Conservation (phyloP, 2,329 filamentous ascomycete genomes). For the Scleromitrula shiraiana region DNA sequence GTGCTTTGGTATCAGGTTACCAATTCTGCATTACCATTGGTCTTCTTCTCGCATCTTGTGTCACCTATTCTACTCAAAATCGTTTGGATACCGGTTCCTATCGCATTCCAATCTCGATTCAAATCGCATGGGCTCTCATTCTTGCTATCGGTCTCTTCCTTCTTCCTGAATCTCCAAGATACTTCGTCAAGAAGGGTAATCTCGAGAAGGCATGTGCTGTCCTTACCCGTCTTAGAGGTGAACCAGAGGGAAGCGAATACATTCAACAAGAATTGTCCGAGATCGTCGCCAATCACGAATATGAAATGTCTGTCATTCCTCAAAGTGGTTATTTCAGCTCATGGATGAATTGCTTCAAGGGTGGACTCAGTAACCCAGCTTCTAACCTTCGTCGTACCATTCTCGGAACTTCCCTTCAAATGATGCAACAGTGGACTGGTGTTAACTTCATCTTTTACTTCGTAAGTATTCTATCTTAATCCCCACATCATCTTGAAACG, state of each 20-base stretch:
- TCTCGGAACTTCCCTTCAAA: slow-evolving; percentile 65
- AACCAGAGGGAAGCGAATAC: slow-evolving; percentile 63
- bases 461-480: too few relatives aligned
- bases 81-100: slow-evolving; percentile 58
- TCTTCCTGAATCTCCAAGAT: slow-evolving; percentile 80
- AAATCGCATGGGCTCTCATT: slow-evolving; percentile 74
- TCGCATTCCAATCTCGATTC: slow-evolving; percentile 72
- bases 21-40: slow-evolving; percentile 80
- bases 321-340: slow-evolving; percentile 54
- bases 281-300: slow-evolving; percentile 83
- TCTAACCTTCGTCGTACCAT: slow-evolving; percentile 65
- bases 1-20: slow-evolving; percentile 73
- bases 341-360: slow-evolving; percentile 63
- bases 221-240: slow-evolving; percentile 64
- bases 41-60: slow-evolving; percentile 64
- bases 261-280: slow-evolving; percentile 74
- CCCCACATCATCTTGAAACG: too few relatives aligned
- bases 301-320: slow-evolving; percentile 65
- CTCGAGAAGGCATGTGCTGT: slow-evolving; percentile 55
- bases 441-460: slow-evolving; percentile 93
- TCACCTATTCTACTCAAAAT: slow-evolving; percentile 64
- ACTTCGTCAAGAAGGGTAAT: slow-evolving; percentile 71
- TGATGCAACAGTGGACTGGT: slow-evolving; percentile 71
- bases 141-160: slow-evolving; percentile 64
- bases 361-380: slow-evolving; percentile 53